Evolutionary conservation across 805 yeast species (phyloP), one percentile per base, ranked within the genome.

Genomic region (Schizosaccharomyces lindneri): DNA sequence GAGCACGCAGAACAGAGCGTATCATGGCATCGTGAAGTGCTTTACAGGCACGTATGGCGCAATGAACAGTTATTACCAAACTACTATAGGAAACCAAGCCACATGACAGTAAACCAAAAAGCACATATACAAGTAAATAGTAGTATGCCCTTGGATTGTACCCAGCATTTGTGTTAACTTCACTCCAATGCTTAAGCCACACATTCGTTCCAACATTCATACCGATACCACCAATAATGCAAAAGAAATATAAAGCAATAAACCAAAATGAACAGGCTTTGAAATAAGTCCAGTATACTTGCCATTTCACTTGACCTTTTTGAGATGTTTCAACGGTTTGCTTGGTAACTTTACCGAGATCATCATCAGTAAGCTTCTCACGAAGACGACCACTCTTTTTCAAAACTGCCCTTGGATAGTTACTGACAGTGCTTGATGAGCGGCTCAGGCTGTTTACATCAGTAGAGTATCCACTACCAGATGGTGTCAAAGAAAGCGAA

Each of bases 171-270:
- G 89, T 78, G 69, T 90, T 93, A 27, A 84, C 80, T 70, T 93
- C 99, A 13, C 97, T 86, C 98, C 98, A 93, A 71, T 87, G 87
- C 71, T 93, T 93, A 68, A 93, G 79, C 99, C 99, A 93, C 62
- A 90, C 79, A 69, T 83, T 88, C 46, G 88, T 82, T 60, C 65
- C 65, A 32, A 67, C 69, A 39, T 66, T 64, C 39, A 65, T 55
- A 29, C 65, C 66, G 62, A 64, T 68, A n/a, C 69, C 64, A 4
- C 63, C 59, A n/a, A 66, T 68, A 63, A 85, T 76, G 64, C 81
- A 75, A 0, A 69, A 62, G 62, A 87, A 66, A 69, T 83, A 83
- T 3, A 84, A 66, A 0, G 75, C 39, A n/a, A 88, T 95, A 64
- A 79, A 80, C 61, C 68, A 73, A 5, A 84, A 78, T 64, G 87